Percentiles rank a stretch among this genome's conserved stretches.
These are phyloP conservation scores for Aleurites moluccanus DNA, from an alignment of 441 rosid species.

Conservation along the genomic window DNA sequence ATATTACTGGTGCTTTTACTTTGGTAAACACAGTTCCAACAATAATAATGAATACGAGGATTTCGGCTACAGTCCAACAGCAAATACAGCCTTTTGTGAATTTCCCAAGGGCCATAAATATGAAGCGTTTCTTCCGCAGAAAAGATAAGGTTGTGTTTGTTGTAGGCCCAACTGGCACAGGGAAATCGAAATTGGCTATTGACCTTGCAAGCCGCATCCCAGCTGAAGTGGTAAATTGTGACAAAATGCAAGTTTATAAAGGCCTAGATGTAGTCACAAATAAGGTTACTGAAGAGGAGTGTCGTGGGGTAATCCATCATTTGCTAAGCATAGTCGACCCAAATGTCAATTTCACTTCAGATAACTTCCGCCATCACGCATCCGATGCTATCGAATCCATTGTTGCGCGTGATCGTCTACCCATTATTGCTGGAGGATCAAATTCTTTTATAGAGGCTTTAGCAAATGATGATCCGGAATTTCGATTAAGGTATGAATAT, in stretches of 20 bases:
- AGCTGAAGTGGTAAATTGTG: constrained; percentile 71
- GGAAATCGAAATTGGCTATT: constrained; percentile 77
- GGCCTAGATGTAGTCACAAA: constrained; percentile 69
- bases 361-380: constrained; percentile 47
- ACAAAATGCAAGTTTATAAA: constrained; percentile 75
- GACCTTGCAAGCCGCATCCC: constrained; percentile 63
- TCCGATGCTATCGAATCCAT: constrained; percentile 42
- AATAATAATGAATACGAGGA: constrained; percentile 32
- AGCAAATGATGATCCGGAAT: constrained; percentile 45
- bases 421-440: constrained; percentile 75
- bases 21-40: neutral
- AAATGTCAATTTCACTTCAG: constrained; percentile 41
- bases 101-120: constrained; percentile 36
- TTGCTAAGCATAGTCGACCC: constrained; percentile 51
- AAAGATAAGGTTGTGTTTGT: constrained; percentile 71
- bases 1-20: neutral
- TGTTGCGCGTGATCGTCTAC: constrained; percentile 41
- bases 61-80: constrained; percentile 47
- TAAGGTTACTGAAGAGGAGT: constrained; percentile 65
- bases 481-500: constrained; percentile 52
- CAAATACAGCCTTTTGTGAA: constrained; percentile 56
- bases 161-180: constrained; percentile 78
- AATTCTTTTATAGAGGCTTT: constrained; percentile 68
- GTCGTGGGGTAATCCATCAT: constrained; percentile 72
- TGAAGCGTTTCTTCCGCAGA: constrained; percentile 45